Base-by-base conservation (phyloP, 2,329 filamentous ascomycete species). In the Kalaharituber pfeilii region DNA sequence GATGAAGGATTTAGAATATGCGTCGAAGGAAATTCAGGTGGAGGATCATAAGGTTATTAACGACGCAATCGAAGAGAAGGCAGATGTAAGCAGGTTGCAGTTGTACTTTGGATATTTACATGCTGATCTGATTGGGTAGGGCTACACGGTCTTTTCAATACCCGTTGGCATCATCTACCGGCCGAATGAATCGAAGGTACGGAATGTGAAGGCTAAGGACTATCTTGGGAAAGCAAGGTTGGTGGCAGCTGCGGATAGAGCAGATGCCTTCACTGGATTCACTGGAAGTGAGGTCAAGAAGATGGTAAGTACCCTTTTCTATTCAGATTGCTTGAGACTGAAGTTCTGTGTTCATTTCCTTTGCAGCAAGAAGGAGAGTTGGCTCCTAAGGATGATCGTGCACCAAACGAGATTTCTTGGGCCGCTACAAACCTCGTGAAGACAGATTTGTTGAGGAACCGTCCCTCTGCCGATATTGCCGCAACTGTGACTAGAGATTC, bases 111-210 rank as follows among this genome's bases (percentile, higher is more conserved):
- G 60, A 53, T 8, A 25, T 49, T n/a, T 18, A 28, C 54, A 39
- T 49, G 24, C 33, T 29, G n/a, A 22, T 18, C 28, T 15, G 5
- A 4, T 18, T 9, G 24, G 52, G 44, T 58, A 94, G 84, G 91
- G 89, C 49, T 98, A 98, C 66, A 96, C 91, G 0, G 91, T 98
- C 42, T 98, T 98, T 71, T 96, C 88, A 0, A 96, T 96, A 52
- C 91, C 91, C 0, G 88, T 96, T 11, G 91, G 91, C 24, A 85
- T 95, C 28, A 78, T 98, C 15, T 98, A 96, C 69, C 77, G 91
- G 56, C 91, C 91, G 22, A 96, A 95, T 66, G 88, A 94, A 65
- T 88, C 91, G 59, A 98, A 98, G 70, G 91, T 98, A 62, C 93
- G 93, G 70, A 98, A 98, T 65, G 73, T 98, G 64, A 94, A 95